These are phyloP conservation scores for Heterococcus sp. DNA, from an alignment of 108 stramenopile genomes.

Conservation along the genomic window DNA sequence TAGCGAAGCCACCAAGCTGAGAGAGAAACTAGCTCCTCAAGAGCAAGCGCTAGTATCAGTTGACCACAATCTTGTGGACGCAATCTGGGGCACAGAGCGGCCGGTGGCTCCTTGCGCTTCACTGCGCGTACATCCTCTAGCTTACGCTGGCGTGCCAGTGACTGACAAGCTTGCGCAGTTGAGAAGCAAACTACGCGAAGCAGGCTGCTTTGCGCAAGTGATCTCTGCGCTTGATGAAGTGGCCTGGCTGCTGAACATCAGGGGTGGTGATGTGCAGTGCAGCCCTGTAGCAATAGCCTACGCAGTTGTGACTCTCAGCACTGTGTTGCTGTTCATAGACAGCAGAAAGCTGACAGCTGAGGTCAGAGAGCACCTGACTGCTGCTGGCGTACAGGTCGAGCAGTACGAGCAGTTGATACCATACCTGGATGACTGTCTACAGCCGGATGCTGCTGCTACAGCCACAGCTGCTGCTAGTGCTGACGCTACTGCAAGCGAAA, in stretches of 20 bases:
- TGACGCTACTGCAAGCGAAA: background rate
- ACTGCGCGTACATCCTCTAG: conserved; percentile 82
- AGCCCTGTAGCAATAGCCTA: conserved; percentile 88
- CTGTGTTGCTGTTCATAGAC: conserved; percentile 46
- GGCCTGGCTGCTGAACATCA: conserved; percentile 88
- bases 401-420: conserved; percentile 34
- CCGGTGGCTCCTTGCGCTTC: conserved; percentile 72
- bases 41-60: background rate
- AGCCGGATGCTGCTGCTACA: background rate
- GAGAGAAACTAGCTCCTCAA: background rate
- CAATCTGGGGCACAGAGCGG: conserved; percentile 73
- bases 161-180: conserved; percentile 67
- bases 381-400: conserved; percentile 15
- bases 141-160: conserved; percentile 76
- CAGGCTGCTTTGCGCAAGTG: conserved; percentile 66
- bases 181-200: conserved; percentile 34
- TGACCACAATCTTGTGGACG: conserved; percentile 73
- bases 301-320: conserved; percentile 64
- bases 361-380: conserved; percentile 20
- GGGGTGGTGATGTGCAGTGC: conserved; percentile 74
- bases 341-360: conserved; percentile 28
- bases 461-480: no score
- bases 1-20: conserved; percentile 4
- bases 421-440: background rate
- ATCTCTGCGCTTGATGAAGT: conserved; percentile 89